A percentile compares a stretch with the other conserved stretches of the same genome.
These are phyloP conservation scores for Posidonia australis DNA, from an alignment of 106 monocot genomes.

Conservation along the genomic window DNA sequence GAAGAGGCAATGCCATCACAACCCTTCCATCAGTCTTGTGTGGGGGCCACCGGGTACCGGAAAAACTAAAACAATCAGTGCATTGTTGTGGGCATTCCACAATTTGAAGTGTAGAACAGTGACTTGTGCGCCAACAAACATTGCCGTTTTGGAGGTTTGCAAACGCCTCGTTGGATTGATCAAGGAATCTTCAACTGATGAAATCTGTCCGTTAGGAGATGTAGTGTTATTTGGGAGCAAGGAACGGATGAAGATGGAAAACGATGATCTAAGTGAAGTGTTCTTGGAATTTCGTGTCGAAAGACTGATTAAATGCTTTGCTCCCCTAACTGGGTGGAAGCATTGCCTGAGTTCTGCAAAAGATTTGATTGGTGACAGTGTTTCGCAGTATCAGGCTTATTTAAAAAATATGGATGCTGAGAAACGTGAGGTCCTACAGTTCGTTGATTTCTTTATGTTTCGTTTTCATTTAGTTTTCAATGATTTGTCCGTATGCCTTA, in stretches of 20 bases:
- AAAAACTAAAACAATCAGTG: constrained; percentile 32
- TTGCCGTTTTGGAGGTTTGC: constrained; percentile 14
- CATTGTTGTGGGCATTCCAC: no score
- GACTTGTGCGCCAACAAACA: constrained; percentile 33
- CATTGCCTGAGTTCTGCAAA: not conserved
- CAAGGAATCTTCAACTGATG: not conserved
- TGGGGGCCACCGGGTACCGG: constrained; percentile 24
- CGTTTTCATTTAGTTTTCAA: not conserved
- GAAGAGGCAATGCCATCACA: not conserved
- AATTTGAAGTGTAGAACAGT: constrained; percentile 19
- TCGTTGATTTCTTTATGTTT: not conserved
- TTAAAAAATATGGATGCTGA: not conserved
- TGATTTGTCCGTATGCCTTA: not conserved
- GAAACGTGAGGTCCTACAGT: not conserved
- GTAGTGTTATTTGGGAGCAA: constrained; percentile 28
- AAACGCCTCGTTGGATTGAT: constrained; percentile 12
- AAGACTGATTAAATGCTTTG: constrained; percentile 3
- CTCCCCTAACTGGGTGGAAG: constrained; percentile 18
- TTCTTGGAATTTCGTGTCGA: no score
- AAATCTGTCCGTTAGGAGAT: constrained; percentile 10
- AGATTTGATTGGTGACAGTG: constrained; percentile 15
- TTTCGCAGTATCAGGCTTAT: constrained; percentile 5
- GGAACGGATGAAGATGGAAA: constrained; percentile 15
- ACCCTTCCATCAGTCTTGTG: no score
- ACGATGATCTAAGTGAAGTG: constrained; percentile 4